A percentile compares a stretch with the other conserved stretches of the same genome.
Evolutionary conservation across 306 rosid species (phyloP).

Genomic region (Glycyrrhiza uralensis): DNA sequence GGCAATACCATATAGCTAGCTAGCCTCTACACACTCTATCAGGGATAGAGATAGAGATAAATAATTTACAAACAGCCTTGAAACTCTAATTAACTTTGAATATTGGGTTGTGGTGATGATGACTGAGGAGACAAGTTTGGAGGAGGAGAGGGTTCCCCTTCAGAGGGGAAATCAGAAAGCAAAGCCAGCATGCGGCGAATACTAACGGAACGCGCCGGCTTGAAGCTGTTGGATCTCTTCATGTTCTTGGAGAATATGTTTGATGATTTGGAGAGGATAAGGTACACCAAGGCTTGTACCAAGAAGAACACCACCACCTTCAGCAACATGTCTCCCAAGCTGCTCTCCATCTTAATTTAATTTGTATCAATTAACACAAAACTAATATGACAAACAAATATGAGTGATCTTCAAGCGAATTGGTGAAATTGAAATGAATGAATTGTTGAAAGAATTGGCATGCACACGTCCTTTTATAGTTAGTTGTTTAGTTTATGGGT

Average conservation of each 20-base stretch:
- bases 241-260: constrained; percentile 56
- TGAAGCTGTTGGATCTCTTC: constrained; percentile 57
- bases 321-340: constrained; percentile 47
- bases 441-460: not conserved
- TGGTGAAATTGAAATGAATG: too few species aligned
- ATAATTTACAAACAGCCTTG: not conserved
- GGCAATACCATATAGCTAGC: not conserved
- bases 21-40: not conserved
- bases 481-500: not conserved
- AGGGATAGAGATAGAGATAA: not conserved
- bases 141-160: constrained; percentile 61
- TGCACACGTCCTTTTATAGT: constrained; percentile 16
- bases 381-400: not conserved
- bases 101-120: too few species aligned
- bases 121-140: constrained; percentile 29
- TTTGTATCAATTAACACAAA: not conserved
- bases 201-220: constrained; percentile 59
- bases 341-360: constrained; percentile 39
- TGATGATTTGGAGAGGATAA: constrained; percentile 80
- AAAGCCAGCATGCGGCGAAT: constrained; percentile 65
- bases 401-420: too few species aligned
- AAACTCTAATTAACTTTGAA: not conserved
- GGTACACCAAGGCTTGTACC: constrained; percentile 71
- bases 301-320: constrained; percentile 61
- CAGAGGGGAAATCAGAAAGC: constrained; percentile 66